phyloP scores from a whole-genome alignment of 2,329 filamentous ascomycete species.

The Epichloe scottii region DNA sequence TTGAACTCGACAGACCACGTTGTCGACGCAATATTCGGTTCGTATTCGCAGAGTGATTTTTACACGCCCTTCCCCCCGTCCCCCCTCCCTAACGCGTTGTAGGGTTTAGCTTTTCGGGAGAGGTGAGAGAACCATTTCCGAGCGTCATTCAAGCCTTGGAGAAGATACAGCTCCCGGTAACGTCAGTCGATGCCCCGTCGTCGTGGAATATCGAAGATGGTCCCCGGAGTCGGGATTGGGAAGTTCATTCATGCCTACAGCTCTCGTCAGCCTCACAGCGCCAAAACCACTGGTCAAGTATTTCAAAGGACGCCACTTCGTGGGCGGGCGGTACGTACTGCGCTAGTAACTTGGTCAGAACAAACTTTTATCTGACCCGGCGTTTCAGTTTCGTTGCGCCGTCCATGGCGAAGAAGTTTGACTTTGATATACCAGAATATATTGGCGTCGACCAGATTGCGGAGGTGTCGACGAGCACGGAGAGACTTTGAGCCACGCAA shows the following conservation, averaged over 20 bases:
- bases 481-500: slow-evolving; percentile 35
- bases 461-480: slow-evolving; percentile 46
- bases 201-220: slow-evolving; percentile 89
- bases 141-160: slow-evolving; percentile 67
- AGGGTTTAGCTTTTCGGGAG: slow-evolving; percentile 87
- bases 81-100: neutral
- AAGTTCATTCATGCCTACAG: slow-evolving; percentile 65
- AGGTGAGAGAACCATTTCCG: slow-evolving; percentile 86
- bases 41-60: slow-evolving; percentile 11
- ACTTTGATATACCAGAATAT: slow-evolving; percentile 71
- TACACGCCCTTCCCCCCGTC: neutral
- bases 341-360: neutral
- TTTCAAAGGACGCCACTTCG: slow-evolving; percentile 80
- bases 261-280: slow-evolving; percentile 79
- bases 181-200: slow-evolving; percentile 84
- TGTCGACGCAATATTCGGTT: slow-evolving; percentile 87
- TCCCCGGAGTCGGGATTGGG: slow-evolving; percentile 68
- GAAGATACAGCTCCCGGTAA: slow-evolving; percentile 60
- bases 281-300: slow-evolving; percentile 80
- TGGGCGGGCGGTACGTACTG: slow-evolving; percentile 61
- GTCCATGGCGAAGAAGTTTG: slow-evolving; percentile 72
- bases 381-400: slow-evolving; percentile 60
- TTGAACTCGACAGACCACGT: slow-evolving; percentile 63
- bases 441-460: slow-evolving; percentile 80
- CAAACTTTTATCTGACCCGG: slow-evolving; percentile 7